Percentiles rank a stretch among this genome's conserved stretches.
Evolutionary conservation across 148 eudicot genomes (phyloP).

Genomic region (Agrostemma githago): DNA sequence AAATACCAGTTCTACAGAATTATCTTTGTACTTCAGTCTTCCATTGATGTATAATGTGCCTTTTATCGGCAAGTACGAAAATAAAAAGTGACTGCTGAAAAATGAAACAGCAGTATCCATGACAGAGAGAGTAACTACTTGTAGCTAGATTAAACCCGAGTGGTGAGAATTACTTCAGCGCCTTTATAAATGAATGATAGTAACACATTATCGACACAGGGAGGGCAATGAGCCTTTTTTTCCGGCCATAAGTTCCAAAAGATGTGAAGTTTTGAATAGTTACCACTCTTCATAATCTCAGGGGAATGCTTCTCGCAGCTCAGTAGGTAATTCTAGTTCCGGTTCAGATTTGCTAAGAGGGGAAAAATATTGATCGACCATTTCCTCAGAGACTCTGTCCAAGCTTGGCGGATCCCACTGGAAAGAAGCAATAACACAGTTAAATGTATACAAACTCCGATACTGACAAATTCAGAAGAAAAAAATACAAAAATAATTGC

Average conservation of each 20-base stretch:
- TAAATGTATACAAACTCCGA: not conserved
- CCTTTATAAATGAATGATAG: slow-evolving; percentile 6
- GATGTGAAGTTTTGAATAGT: not conserved
- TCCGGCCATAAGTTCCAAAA: slow-evolving; percentile 1
- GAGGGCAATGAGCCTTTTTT: not conserved
- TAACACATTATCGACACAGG: not conserved
- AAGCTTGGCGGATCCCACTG: slow-evolving; percentile 95
- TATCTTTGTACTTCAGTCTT: not conserved
- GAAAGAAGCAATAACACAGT: slow-evolving; percentile 12
- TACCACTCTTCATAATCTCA: slow-evolving; percentile 23
- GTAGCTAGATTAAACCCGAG: not conserved
- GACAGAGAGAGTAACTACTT: not conserved
- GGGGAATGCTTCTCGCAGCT: slow-evolving; percentile 63
- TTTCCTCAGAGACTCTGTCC: slow-evolving; percentile 64
- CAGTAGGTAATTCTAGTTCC: slow-evolving; percentile 63
- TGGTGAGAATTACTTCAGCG: not conserved
- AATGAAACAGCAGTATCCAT: not conserved
- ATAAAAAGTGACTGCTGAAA: not conserved
- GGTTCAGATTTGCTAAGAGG: slow-evolving; percentile 52
- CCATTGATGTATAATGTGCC: not conserved
- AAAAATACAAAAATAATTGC: not conserved
- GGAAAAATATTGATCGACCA: slow-evolving; percentile 78
- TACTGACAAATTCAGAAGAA: not conserved
- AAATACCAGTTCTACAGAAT: not conserved
- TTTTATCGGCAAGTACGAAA: not conserved